Evolutionary conservation across 2,329 filamentous ascomycete species (phyloP), one percentile per base, ranked within the genome.

Genomic region (Pseudogymnoascus destructans): DNA sequence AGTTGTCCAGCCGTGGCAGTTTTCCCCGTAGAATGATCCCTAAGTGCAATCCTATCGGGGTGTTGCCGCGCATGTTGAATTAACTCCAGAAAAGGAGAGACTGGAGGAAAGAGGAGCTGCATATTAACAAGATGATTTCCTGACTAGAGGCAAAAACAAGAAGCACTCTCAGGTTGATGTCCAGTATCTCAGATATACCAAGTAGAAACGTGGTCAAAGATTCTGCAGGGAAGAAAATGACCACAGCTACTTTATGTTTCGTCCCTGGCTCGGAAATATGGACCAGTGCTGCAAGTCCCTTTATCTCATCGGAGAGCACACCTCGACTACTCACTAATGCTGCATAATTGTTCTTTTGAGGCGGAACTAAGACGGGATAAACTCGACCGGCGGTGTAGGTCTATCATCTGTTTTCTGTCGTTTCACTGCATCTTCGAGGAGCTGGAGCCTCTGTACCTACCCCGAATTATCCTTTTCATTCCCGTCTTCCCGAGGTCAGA

Each of bases 31-130:
- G 61, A 60, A 58, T 63, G 62, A 59, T 63, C 62, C 57, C 62
- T 60, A 57, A 63, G 59, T 52, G 61, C 54, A 38, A 63, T 63
- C 15, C 60, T 61, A 6, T 60, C 49, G 13, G 62, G 58, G 21
- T 33, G 57, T 58, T 52, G 35, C 49, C 59, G 42, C 42, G 35
- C 58, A 15, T 25, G 58, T 46, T 63, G 21, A 36, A 63, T 59
- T 15, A 63, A 38, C 58, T 63, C 62, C 42, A 59, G 36, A 33
- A 63, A 63, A 15, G 62, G 62, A 42, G 62, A 63, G 9, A 59
- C 21, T 23, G 35, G 33, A 8, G 60, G 62, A 27, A 63, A 61
- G 10, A 55, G 54, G 25, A 62, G 46, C 32, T 59, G 57, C 62
- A 64, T 63, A 58, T 58, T 59, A 52, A 57, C 25, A 60, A 13